Percentiles rank a stretch among this genome's conserved stretches.
These are phyloP conservation scores for Arthonia radiata DNA, from an alignment of 495 filamentous ascomycete species.

Conservation along the genomic window DNA sequence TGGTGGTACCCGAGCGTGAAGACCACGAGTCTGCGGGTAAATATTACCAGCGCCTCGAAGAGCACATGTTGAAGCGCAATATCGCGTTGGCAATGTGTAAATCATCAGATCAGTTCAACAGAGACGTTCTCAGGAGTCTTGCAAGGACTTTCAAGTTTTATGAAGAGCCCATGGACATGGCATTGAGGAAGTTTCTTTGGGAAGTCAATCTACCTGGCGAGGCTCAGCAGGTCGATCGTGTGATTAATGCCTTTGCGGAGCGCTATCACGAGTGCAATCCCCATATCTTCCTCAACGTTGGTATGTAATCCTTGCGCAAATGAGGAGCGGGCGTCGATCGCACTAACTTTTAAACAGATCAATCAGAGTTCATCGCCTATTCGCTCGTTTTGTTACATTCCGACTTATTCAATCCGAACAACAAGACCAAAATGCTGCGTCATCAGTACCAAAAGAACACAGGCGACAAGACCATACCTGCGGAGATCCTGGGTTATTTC, in stretches of 20 bases:
- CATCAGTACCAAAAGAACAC: slow-evolving; percentile 89
- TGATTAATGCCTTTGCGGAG: slow-evolving; percentile 82
- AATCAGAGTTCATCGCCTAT: slow-evolving; percentile 93
- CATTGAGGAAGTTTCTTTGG: slow-evolving; percentile 84
- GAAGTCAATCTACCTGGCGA: slow-evolving; percentile 90
- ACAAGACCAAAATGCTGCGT: slow-evolving; percentile 98
- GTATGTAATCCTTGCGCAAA: slow-evolving; percentile 16
- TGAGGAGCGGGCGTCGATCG: not conserved
- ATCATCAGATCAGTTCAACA: slow-evolving; percentile 58
- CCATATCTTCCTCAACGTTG: slow-evolving; percentile 69
- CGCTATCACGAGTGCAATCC: slow-evolving; percentile 97
- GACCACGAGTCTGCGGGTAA: slow-evolving; percentile 78
- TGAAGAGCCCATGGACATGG: slow-evolving; percentile 93
- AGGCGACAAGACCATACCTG: slow-evolving; percentile 62
- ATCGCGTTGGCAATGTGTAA: slow-evolving; percentile 67
- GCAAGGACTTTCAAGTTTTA: slow-evolving; percentile 90
- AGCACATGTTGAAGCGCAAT: slow-evolving; percentile 46
- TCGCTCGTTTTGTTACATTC: slow-evolving; percentile 91
- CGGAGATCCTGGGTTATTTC: slow-evolving; percentile 83
- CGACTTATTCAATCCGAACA: slow-evolving; percentile 98
- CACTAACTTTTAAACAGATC: slow-evolving; percentile 25
- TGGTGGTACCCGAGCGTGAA: slow-evolving; percentile 54
- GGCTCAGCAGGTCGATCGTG: slow-evolving; percentile 92
- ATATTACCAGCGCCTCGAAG: slow-evolving; percentile 64
- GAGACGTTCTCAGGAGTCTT: slow-evolving; percentile 66